Evolutionary conservation across 768 basidiomycete species (phyloP).

Genomic region (Collybia sordida): DNA sequence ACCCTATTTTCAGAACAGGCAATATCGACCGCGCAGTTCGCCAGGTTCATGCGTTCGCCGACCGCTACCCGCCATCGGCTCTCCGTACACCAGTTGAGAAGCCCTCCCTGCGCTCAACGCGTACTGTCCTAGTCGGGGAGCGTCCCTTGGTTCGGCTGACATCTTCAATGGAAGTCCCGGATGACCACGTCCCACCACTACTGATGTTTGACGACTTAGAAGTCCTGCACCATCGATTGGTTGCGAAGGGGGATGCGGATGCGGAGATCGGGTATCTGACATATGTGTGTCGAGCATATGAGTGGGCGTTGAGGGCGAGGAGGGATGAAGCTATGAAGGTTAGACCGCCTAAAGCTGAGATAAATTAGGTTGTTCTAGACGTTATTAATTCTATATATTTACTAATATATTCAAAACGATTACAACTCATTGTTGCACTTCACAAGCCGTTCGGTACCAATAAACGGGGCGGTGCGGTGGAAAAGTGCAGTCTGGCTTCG

Average conservation of each 20-base stretch:
- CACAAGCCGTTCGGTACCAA: too few relatives aligned
- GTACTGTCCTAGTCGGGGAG: constrained; percentile 49
- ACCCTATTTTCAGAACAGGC: constrained; percentile 36
- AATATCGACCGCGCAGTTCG: constrained; percentile 52
- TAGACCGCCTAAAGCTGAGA: not conserved
- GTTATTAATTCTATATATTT: too few relatives aligned
- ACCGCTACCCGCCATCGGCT: constrained; percentile 60
- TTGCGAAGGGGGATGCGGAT: constrained; percentile 33
- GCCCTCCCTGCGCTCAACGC: constrained; percentile 54
- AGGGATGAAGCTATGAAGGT: constrained; percentile 49
- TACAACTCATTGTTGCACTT: too few relatives aligned
- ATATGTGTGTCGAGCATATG: constrained; percentile 73
- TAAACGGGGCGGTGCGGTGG: too few relatives aligned
- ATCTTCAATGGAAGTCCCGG: constrained; percentile 56
- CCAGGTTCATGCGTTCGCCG: constrained; percentile 40
- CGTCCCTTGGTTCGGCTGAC: constrained; percentile 75
- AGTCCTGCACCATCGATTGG: constrained; percentile 71
- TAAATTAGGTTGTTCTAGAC: too few relatives aligned
- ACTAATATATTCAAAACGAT: too few relatives aligned
- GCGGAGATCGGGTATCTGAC: constrained; percentile 66
- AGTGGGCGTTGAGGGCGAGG: constrained; percentile 61
- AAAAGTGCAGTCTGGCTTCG: too few relatives aligned
- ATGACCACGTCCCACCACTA: constrained; percentile 80
- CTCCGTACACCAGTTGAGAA: constrained; percentile 44
- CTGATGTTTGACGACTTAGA: constrained; percentile 79